These are phyloP conservation scores for Apium graveolens DNA, from an alignment of 129 eudicot genomes.

Conservation along the genomic window DNA sequence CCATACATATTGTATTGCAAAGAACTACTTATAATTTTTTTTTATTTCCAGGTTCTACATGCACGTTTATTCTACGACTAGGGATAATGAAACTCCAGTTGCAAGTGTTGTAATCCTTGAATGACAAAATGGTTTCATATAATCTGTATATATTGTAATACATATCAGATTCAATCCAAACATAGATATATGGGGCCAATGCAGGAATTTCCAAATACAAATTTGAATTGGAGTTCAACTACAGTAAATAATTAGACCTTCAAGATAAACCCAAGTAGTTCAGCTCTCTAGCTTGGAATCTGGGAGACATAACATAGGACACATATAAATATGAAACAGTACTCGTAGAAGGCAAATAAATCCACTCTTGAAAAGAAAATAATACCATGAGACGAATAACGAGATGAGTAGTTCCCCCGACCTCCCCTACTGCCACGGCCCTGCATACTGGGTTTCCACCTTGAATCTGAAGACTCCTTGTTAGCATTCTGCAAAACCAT, in stretches of 20 bases:
- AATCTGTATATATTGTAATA: neutral
- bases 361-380: neutral
- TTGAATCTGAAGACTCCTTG: slow-evolving; percentile 61
- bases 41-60: neutral
- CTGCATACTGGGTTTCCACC: slow-evolving; percentile 76
- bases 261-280: neutral
- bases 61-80: neutral
- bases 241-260: neutral
- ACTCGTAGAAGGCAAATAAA: neutral
- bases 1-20: neutral
- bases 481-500: slow-evolving; percentile 30
- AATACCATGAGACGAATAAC: slow-evolving; percentile 51
- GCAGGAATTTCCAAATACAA: neutral
- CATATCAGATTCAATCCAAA: neutral
- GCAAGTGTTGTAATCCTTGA: neutral
- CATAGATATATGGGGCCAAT: neutral
- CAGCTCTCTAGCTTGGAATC: neutral
- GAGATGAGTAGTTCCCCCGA: slow-evolving; percentile 55
- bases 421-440: slow-evolving; percentile 63
- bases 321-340: neutral
- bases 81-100: neutral
- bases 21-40: neutral
- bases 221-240: neutral
- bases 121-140: neutral
- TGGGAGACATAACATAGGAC: neutral